A percentile compares a stretch with the other conserved stretches of the same genome.
These are phyloP conservation scores for Populus ilicifolia DNA, from an alignment of 345 rosid species.

Conservation along the genomic window DNA sequence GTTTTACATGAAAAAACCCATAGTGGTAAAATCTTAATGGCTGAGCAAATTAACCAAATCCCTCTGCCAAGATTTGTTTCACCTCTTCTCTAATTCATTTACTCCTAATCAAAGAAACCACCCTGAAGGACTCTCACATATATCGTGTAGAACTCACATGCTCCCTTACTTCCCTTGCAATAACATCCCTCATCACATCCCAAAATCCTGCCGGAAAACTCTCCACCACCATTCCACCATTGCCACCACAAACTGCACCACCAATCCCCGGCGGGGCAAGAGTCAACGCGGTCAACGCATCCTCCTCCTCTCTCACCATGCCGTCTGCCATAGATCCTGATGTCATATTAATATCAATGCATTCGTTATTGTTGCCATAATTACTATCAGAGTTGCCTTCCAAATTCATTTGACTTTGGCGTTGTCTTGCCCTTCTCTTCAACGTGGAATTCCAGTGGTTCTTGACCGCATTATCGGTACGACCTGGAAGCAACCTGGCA, in stretches of 20 bases:
- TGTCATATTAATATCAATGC: background rate
- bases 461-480: constrained; percentile 63
- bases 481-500: constrained; percentile 52
- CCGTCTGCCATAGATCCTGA: background rate
- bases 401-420: constrained; percentile 9
- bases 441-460: constrained; percentile 64
- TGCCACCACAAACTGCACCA: background rate
- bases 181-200: constrained; percentile 64
- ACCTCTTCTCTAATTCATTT: background rate
- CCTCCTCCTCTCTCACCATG: constrained; percentile 35
- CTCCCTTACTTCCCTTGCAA: constrained; percentile 65
- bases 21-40: too few species aligned
- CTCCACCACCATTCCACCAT: constrained; percentile 14
- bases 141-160: constrained; percentile 40
- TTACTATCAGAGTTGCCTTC: background rate
- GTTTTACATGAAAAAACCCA: too few species aligned
- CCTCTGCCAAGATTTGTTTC: background rate
- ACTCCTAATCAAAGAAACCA: constrained; percentile 25
- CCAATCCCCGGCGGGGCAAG: constrained; percentile 59
- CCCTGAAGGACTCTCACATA: constrained; percentile 24
- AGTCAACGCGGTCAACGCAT: constrained; percentile 59
- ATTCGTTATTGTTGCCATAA: background rate
- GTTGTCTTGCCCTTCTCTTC: constrained; percentile 43
- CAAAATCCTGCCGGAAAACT: constrained; percentile 49
- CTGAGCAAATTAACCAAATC: background rate